Evolutionary conservation across 2,329 filamentous ascomycete genomes (phyloP), one percentile per base, ranked within the genome.

Genomic region (Madurella fahalii): DNA sequence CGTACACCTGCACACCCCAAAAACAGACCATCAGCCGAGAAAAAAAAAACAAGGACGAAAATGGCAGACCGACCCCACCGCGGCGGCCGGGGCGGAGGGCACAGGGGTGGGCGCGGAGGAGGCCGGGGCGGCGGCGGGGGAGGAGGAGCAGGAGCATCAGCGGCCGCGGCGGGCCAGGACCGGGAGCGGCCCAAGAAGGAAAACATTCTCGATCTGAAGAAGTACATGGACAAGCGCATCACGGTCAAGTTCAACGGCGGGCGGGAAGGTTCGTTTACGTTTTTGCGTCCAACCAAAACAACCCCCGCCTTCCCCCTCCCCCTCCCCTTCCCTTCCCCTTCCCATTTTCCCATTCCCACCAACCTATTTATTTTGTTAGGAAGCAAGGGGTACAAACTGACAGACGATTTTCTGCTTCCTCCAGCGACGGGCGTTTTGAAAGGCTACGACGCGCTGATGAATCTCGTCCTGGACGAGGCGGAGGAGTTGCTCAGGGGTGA

Each of bases 371-470:
- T 12, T 34, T 12, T 34, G 31, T 7, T 34, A 30, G 34, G 41
- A n/a, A 39, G 20, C 11, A 43, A 46, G 39, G 15, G 15, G 15
- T n/a, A 13, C 8, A 18, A 31, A 31, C 8, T 15, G 48, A 16
- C 39, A n/a, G 30, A 20, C 42, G 31, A 34, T 17, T 44, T 5
- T 16, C 20, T n/a, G 15, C 15, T 16, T 2, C 13, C 16, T 31
- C 4, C 67, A 96, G 93, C 96, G 53, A 86, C 85, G 48, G 94
- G 94, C 50, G 90, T 84, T 1, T 78, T 99, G 41, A 97, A 97
- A 73, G 94, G 94, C 59, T 97, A 92, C 71, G 94, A 99, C 70
- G 92, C 94, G 65, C 80, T 99, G 57, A 97, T 97, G 92, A 99
- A 99, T 71, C 79, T 99, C 58, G 94, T 99, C 25, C 78, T 99